phyloP scores from a whole-genome alignment of 176 grass and related monocot species.

The Cocos nucifera region DNA sequence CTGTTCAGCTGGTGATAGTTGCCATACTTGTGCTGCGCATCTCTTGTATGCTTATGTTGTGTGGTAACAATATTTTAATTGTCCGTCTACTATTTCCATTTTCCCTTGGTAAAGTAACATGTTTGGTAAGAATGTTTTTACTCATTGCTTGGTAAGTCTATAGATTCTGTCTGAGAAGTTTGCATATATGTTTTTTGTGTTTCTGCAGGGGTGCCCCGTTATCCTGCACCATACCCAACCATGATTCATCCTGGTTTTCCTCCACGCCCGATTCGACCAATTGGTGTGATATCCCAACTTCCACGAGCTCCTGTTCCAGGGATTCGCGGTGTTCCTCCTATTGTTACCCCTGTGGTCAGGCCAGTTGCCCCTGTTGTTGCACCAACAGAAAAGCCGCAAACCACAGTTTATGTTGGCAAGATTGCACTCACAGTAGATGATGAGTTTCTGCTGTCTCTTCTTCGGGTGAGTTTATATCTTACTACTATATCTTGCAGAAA shows the following conservation, averaged over 20 bases:
- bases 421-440: slow-evolving; percentile 85
- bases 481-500: too few species aligned
- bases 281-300: slow-evolving; percentile 25
- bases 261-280: slow-evolving; percentile 44
- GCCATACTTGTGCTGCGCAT: slow-evolving; percentile 23
- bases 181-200: slow-evolving; percentile 31
- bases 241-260: slow-evolving; percentile 53
- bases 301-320: slow-evolving; percentile 31
- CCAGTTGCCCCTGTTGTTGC: slow-evolving; percentile 38
- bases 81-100: background rate
- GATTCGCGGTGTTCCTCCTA: slow-evolving; percentile 37
- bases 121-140: too few species aligned
- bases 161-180: slow-evolving; percentile 29
- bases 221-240: slow-evolving; percentile 39
- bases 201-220: slow-evolving; percentile 35
- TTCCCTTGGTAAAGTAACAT: background rate
- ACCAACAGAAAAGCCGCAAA: slow-evolving; percentile 75
- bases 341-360: slow-evolving; percentile 40
- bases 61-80: slow-evolving; percentile 31
- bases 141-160: background rate
- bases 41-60: slow-evolving; percentile 28
- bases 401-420: slow-evolving; percentile 97
- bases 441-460: slow-evolving; percentile 86
- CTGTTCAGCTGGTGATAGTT: slow-evolving; percentile 23
- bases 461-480: slow-evolving; percentile 36